Evolutionary conservation across 345 rosid species (phyloP), one percentile per base, ranked within the genome.

Genomic region (Linum tenue): DNA sequence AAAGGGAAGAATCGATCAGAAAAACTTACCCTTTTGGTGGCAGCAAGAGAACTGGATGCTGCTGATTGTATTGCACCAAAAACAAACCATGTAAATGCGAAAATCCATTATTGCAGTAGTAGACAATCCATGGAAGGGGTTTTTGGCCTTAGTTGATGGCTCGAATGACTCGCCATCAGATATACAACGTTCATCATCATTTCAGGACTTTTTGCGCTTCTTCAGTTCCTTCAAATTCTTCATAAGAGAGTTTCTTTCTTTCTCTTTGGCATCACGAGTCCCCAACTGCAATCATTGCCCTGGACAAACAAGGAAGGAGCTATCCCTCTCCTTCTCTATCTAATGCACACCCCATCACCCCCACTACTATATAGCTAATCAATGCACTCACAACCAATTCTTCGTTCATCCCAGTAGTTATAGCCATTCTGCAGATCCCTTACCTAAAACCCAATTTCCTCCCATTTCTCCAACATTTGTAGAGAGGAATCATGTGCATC

Each of bases 91-190:
- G 31, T 22, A 22, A 22, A 22, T 22, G 31, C 31, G 31, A 22
- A 22, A 43, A 3, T 48, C 14, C 14, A 48, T 1, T 9, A 48
- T 12, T 48, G 14, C 44, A 41, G 9, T 22, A 41, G 9, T 41
- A 41, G 6, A 41, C 5, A 41, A 41, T 41, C 9, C 53, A 5
- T 48, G 53, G 53, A 12, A 48, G 14, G 53, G 14, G 14, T 6
- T 5, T 5, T 48, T 48, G 9, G 14, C 53, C 53, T 9, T 48
- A 3, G 14, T 48, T 5, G 50, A 43, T 22, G 31, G 31, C 31
- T 22, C 31, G 0, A 22, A 22, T 43, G 67, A 69, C 72, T 67
- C 76, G 73, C 76, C 77, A 81, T 74, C 64, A 73, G 74, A 73
- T 22, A 22, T 22, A 43, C 6, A 43, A 1, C 50, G 6, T 43